These are phyloP conservation scores for Aspergillus fumigatus DNA, from an alignment of 2,329 filamentous ascomycete genomes.

Conservation along the genomic window DNA sequence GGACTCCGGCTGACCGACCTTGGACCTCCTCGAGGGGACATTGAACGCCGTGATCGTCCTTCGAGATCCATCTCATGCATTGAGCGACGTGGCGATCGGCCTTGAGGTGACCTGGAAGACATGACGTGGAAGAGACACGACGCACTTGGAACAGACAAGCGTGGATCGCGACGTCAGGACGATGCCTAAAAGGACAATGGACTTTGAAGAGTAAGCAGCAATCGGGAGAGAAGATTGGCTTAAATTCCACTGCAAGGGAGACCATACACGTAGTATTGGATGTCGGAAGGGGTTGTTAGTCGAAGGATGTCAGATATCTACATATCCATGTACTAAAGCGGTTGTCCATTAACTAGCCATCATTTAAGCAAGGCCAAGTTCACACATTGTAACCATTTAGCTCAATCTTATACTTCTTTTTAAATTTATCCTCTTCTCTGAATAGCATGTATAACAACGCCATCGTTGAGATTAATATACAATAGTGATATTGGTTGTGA, in stretches of 20 bases:
- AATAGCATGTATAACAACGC: background rate
- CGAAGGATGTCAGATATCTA: background rate
- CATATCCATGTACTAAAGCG: background rate
- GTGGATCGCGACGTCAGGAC: background rate
- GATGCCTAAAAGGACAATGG: background rate
- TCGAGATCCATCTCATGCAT: conserved; percentile 18
- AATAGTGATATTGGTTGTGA: background rate
- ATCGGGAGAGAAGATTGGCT: background rate
- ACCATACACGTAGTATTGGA: background rate
- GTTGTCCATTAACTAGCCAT: background rate
- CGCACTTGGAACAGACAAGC: background rate
- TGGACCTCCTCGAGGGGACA: conserved; percentile 31
- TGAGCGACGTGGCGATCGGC: conserved; percentile 25
- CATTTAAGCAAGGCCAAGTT: background rate
- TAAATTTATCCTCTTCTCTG: too few relatives aligned
- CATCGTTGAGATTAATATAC: background rate
- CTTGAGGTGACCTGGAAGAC: conserved; percentile 23
- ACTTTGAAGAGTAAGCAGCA: background rate
- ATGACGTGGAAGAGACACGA: conserved; percentile 12
- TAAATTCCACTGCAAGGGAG: background rate
- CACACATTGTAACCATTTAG: background rate
- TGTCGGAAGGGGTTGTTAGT: background rate
- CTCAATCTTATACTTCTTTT: background rate
- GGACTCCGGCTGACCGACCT: conserved; percentile 27
- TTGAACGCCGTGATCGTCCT: conserved; percentile 28